A percentile compares a stretch with the other conserved stretches of the same genome.
These are phyloP conservation scores for Suillus sp. DNA, from an alignment of 768 basidiomycete genomes.

Conservation along the genomic window DNA sequence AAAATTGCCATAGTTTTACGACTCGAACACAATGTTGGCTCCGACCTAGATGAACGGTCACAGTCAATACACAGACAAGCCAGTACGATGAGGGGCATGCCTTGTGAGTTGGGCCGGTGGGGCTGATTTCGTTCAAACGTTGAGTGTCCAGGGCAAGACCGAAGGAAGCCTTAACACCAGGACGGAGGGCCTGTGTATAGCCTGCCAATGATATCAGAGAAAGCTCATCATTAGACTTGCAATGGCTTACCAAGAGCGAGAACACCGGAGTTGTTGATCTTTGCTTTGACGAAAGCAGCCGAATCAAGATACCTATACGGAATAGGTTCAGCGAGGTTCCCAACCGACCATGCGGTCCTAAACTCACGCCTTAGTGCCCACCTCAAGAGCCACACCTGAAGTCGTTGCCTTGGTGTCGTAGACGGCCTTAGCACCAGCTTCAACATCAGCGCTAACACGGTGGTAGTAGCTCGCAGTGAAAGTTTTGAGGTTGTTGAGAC, in stretches of 20 bases:
- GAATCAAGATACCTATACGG: constrained; percentile 71
- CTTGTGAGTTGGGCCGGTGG: constrained; percentile 77
- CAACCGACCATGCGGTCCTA: not conserved
- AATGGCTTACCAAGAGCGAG: constrained; percentile 68
- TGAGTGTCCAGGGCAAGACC: constrained; percentile 96
- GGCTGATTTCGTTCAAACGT: constrained; percentile 75
- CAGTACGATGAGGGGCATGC: constrained; percentile 32
- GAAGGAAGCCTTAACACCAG: constrained; percentile 90
- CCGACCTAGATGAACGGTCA: constrained; percentile 51
- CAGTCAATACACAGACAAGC: constrained; percentile 8
- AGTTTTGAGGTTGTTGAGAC: constrained; percentile 90
- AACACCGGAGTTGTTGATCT: constrained; percentile 97
- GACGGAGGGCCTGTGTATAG: constrained; percentile 92
- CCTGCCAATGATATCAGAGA: constrained; percentile 42
- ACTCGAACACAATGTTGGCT: constrained; percentile 74
- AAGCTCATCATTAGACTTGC: not conserved
- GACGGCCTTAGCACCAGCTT: constrained; percentile 94
- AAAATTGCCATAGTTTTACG: constrained; percentile 40
- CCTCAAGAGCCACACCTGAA: constrained; percentile 86
- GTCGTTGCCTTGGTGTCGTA: constrained; percentile 93
- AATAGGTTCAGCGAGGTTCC: constrained; percentile 1
- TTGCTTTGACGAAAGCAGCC: constrained; percentile 94
- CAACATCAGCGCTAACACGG: constrained; percentile 87
- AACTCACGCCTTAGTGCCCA: constrained; percentile 91
- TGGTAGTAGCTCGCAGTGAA: constrained; percentile 99